These are phyloP conservation scores for Beta vulgaris DNA, from an alignment of 148 eudicot genomes.

Conservation along the genomic window DNA sequence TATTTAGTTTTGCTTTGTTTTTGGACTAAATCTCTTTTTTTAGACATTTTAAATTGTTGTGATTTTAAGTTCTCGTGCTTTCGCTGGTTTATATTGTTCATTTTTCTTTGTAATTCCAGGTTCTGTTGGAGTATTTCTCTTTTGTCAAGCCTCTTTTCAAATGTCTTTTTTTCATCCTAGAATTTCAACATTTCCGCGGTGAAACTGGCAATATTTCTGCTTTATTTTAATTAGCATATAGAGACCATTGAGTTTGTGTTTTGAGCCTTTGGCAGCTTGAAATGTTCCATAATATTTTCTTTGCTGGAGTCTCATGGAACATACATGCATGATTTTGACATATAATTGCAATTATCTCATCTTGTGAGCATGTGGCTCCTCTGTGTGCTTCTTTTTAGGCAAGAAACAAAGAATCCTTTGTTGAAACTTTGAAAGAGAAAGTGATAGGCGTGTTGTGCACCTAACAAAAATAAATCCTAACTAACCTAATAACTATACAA, in stretches of 20 bases:
- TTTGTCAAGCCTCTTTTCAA: neutral
- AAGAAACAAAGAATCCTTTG: neutral
- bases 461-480: no score
- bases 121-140: neutral
- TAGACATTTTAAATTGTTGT: neutral
- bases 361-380: slow-evolving; percentile 2
- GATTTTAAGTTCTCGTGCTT: neutral
- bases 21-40: neutral
- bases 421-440: no score
- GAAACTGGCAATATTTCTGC: slow-evolving; percentile 14
- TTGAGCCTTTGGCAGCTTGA: neutral
- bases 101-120: neutral
- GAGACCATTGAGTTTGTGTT: neutral
- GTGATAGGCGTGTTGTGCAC: no score
- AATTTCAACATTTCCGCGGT: neutral
- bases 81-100: neutral
- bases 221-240: neutral
- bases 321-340: neutral
- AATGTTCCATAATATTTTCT: neutral
- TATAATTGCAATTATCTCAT: neutral
- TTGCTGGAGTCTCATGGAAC: neutral
- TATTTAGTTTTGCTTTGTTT: slow-evolving; percentile 11
- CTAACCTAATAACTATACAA: no score
- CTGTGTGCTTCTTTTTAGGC: neutral
- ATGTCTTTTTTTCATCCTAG: neutral